A percentile compares a stretch with the other conserved stretches of the same genome.
Conservation (phyloP, 306 rosid genomes). For the Betula pendula region DNA sequence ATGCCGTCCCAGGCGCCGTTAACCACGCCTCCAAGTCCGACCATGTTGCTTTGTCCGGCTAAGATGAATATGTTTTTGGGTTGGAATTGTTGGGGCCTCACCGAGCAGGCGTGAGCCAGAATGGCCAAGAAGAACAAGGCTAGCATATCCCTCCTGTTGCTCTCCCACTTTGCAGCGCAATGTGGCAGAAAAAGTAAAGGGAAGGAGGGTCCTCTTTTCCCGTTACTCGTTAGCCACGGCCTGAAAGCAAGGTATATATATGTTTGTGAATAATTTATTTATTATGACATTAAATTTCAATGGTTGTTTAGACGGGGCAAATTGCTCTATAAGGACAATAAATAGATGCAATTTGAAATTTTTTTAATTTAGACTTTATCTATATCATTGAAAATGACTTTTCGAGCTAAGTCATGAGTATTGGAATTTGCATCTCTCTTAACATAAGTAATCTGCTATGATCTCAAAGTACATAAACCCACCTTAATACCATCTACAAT, state of each 20-base stretch:
- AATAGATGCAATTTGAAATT: too few species aligned
- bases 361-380: too few species aligned
- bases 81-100: constrained; percentile 8
- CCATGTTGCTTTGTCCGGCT: constrained; percentile 99
- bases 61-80: constrained; percentile 53
- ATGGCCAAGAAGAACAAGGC: constrained; percentile 1
- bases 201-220: not conserved
- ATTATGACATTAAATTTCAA: too few species aligned
- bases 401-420: too few species aligned
- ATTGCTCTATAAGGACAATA: too few species aligned
- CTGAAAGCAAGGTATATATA: not conserved
- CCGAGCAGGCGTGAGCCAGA: constrained; percentile 14
- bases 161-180: not conserved
- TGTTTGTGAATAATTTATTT: not conserved
- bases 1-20: constrained; percentile 59
- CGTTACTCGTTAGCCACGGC: not conserved
- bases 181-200: not conserved
- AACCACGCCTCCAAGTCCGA: constrained; percentile 75
- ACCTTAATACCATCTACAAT: too few species aligned
- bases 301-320: too few species aligned
- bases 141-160: not conserved
- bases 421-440: too few species aligned
- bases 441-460: too few species aligned
- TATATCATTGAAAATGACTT: too few species aligned
- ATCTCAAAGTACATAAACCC: too few species aligned